Evolutionary conservation across 306 rosid genomes (phyloP).

Genomic region (Geum urbanum): DNA sequence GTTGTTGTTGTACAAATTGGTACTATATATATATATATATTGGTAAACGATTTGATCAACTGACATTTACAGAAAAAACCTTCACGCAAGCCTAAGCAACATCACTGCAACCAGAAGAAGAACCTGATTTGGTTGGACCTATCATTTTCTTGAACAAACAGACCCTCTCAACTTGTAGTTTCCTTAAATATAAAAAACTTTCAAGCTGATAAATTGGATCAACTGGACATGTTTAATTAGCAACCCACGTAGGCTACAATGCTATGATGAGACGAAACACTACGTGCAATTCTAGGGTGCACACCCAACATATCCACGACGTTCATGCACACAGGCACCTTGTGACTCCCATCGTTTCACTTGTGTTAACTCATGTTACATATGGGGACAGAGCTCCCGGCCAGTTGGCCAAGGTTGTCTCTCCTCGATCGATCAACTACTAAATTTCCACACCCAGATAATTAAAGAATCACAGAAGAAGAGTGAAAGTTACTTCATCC

Average conservation of each 20-base stretch:
- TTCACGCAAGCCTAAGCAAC: neutral
- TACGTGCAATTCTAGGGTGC: constrained; percentile 33
- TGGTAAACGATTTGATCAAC: neutral
- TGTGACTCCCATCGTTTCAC: neutral
- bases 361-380: neutral
- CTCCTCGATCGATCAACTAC: neutral
- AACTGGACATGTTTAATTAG: constrained; percentile 21
- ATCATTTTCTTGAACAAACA: neutral
- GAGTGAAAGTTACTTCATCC: constrained; percentile 9
- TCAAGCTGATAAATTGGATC: neutral
- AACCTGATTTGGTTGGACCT: neutral
- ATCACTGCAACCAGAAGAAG: neutral
- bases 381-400: neutral
- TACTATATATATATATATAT: neutral
- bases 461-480: neutral
- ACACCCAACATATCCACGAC: constrained; percentile 18
- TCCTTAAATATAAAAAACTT: neutral
- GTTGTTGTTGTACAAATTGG: neutral
- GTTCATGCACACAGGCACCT: neutral
- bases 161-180: neutral
- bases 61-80: neutral
- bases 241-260: constrained; percentile 31
- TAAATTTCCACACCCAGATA: neutral
- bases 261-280: constrained; percentile 28
- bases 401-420: constrained; percentile 1